Evolutionary conservation across 148 eudicot genomes (phyloP).

Genomic region (Rheum nobile): DNA sequence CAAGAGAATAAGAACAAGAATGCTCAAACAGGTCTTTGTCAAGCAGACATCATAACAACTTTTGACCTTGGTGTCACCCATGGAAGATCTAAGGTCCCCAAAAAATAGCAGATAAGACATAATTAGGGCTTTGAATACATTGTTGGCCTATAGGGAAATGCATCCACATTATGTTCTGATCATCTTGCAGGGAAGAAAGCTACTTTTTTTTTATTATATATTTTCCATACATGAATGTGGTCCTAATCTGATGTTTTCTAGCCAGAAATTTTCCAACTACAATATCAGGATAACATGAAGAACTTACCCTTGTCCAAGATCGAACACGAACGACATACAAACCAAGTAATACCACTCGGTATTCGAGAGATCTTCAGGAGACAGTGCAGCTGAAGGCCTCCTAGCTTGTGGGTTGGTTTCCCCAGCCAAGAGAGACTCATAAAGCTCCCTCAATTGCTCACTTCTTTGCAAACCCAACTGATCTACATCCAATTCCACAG

Average conservation of each 20-base stretch:
- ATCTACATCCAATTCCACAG: slow-evolving; percentile 30
- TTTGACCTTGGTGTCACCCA: background rate
- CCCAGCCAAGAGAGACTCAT: slow-evolving; percentile 31
- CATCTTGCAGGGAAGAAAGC: background rate
- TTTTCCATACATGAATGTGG: background rate
- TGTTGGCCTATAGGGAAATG: background rate
- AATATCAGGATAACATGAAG: background rate
- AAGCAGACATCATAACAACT: background rate
- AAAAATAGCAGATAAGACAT: background rate
- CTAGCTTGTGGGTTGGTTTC: slow-evolving; percentile 39
- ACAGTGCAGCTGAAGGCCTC: slow-evolving; percentile 62
- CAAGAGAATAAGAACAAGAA: background rate
- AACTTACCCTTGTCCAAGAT: slow-evolving; percentile 46
- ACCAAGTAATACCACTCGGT: slow-evolving; percentile 72
- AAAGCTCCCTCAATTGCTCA: slow-evolving; percentile 61
- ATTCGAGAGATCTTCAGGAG: slow-evolving; percentile 68
- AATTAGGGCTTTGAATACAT: background rate
- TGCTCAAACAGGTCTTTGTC: background rate
- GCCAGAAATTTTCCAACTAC: background rate
- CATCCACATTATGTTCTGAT: background rate
- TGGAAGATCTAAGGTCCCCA: slow-evolving; percentile 1
- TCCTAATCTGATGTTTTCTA: background rate
- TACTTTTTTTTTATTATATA: background rate
- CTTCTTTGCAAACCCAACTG: slow-evolving; percentile 49
- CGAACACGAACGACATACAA: slow-evolving; percentile 57